Base-by-base conservation (phyloP, 2,329 filamentous ascomycete genomes). In the Podosphaera aphanis region DNA sequence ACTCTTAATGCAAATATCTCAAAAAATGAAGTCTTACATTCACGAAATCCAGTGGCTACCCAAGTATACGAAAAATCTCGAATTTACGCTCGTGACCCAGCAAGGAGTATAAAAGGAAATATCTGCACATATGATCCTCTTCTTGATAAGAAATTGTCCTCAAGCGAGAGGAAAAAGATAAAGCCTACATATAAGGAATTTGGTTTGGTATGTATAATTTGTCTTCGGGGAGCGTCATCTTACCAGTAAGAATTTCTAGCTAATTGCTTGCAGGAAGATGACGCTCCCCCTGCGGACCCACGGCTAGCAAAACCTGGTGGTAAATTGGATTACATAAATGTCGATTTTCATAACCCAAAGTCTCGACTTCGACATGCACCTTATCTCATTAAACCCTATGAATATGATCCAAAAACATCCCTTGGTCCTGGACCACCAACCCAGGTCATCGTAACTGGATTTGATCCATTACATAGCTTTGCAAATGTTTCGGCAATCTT, bases 401-500 rank as follows among this genome's bases (percentile, higher is more conserved):
- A 73, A 21, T 90, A 84, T 62, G 86, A 95, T 59, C 65, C 77
- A 4, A 76, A 75, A 55, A 84, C 83, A 3, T 93, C 88, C 2
- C 75, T 92, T 54, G 88, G 86, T 0, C 83, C 85, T 20, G 84
- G 84, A 0, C 88, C 88, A 13, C 83, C 90, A 1, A 84, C 81
- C 2, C 84, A 93, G 59, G 76, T 98, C 43, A 79, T 95, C 3
- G 84, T 94, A 18, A 86, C 78, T n/a, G 84, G 85, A n/a, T 94
- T 94, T 60, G 90, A 95, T 61, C 86, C 88, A 5, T 66, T 95
- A 51, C 79, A 82, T 36, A 74, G 83, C 11, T 83, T 93, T 55
- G 72, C 75, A 46, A 82, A 83, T 55, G 71, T 93, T 44, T 74
- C 73, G 16, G 74, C 79, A 40, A 72, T 83, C 46, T 92, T 93